These are phyloP conservation scores for Mrakia hoshinonis DNA, from an alignment of 768 basidiomycete species.

Conservation along the genomic window DNA sequence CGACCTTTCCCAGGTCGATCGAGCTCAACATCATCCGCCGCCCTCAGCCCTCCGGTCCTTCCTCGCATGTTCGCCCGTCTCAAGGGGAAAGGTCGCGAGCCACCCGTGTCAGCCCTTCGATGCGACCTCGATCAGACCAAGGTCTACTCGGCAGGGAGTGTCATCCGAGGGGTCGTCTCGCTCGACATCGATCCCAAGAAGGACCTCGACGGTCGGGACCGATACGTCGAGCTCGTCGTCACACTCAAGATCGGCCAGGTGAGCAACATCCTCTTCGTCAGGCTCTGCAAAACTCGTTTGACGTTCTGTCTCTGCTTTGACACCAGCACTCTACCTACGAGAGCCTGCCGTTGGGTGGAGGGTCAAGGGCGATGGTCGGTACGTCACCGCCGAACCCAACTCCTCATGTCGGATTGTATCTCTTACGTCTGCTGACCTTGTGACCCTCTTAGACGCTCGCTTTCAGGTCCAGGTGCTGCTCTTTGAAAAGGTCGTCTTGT, in stretches of 20 bases:
- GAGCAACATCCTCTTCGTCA: not conserved
- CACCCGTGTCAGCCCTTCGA: not conserved
- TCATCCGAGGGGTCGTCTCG: not conserved
- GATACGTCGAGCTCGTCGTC: not conserved
- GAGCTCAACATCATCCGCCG: no score
- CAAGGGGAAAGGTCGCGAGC: not conserved
- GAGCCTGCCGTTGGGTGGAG: not conserved
- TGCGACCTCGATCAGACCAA: not conserved
- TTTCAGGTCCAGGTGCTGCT: not conserved
- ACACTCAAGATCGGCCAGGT: not conserved
- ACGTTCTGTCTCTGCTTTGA: not conserved
- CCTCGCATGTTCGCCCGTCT: not conserved
- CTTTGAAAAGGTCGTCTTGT: not conserved
- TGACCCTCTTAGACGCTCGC: not conserved
- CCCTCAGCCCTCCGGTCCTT: not conserved
- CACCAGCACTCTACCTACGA: conserved; percentile 1
- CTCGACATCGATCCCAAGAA: not conserved
- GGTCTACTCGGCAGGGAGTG: not conserved
- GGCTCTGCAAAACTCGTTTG: not conserved
- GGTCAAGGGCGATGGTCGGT: not conserved
- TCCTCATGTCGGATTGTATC: not conserved
- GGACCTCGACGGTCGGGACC: no score
- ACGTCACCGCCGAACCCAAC: not conserved
- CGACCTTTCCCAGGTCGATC: no score
- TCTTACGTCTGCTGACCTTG: not conserved